A percentile compares a stretch with the other conserved stretches of the same genome.
Evolutionary conservation across 208 protist species (phyloP).

Genomic region (Naegleria fowleri): DNA sequence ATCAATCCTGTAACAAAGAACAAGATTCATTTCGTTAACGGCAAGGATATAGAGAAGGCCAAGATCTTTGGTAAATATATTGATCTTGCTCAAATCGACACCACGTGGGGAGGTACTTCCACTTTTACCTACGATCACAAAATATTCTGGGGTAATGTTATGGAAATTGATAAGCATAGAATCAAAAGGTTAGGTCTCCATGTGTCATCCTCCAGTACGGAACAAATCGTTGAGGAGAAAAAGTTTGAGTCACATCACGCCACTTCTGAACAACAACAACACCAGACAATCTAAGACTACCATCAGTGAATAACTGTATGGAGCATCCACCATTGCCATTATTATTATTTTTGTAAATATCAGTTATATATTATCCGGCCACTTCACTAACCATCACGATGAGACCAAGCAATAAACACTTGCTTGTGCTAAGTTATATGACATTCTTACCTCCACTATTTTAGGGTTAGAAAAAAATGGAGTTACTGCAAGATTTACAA

Average conservation of each 20-base stretch:
- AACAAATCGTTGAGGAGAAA: background rate
- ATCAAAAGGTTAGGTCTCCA: background rate
- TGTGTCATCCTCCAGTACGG: background rate
- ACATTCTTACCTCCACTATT: background rate
- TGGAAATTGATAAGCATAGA: background rate
- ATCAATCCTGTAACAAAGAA: conserved; percentile 65
- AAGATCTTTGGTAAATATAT: background rate
- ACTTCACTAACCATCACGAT: too few relatives aligned
- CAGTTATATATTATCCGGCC: background rate
- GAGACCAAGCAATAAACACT: too few relatives aligned
- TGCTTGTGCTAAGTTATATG: background rate
- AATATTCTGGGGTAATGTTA: background rate
- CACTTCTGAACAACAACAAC: background rate
- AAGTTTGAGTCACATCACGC: background rate
- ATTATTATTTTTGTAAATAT: background rate
- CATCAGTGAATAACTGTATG: background rate
- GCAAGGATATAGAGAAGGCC: background rate
- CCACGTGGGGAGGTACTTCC: background rate
- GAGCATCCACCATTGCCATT: background rate
- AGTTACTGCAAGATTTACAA: background rate
- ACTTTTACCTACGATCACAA: background rate
- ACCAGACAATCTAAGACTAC: background rate
- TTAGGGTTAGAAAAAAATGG: background rate
- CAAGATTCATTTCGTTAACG: background rate
- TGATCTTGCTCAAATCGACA: background rate